A percentile compares a stretch with the other conserved stretches of the same genome.
Conservation (phyloP, 75 land plant species). For the Cupressus sempervirens region DNA sequence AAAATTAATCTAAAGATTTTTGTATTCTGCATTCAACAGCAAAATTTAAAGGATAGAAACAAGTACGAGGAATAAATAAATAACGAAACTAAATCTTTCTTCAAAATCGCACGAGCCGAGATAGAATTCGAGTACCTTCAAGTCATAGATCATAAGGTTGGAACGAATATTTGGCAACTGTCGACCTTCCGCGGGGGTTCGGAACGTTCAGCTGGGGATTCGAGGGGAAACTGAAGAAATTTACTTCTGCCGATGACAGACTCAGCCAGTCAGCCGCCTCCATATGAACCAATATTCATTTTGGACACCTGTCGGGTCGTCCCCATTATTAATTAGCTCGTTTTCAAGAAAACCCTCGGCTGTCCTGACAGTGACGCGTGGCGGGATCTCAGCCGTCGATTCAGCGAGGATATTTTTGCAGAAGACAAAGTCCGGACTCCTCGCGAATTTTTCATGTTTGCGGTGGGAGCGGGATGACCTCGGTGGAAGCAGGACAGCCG, state of each 20-base stretch:
- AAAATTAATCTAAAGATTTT: background rate
- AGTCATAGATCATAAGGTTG: background rate
- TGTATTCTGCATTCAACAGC: background rate
- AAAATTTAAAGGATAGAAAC: background rate
- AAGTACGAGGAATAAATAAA: background rate
- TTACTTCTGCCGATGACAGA: background rate
- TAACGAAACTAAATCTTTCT: background rate
- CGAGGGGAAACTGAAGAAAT: background rate
- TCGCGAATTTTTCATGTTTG: too few species aligned
- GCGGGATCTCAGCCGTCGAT: too few species aligned
- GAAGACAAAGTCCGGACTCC: too few species aligned
- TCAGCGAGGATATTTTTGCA: too few species aligned
- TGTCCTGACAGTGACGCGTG: too few species aligned
- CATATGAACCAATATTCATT: too few species aligned
- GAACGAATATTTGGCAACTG: background rate
- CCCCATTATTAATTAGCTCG: too few species aligned
- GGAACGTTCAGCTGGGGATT: background rate
- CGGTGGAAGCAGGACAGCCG: too few species aligned
- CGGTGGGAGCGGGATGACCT: too few species aligned
- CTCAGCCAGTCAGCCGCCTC: background rate
- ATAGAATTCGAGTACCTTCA: background rate
- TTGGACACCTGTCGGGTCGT: background rate
- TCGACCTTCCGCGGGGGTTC: background rate
- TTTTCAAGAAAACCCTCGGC: too few species aligned
- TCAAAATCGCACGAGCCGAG: background rate